These are phyloP conservation scores for Coemansia sp. DNA, from an alignment of 192 early-diverging fungal species.

Conservation along the genomic window DNA sequence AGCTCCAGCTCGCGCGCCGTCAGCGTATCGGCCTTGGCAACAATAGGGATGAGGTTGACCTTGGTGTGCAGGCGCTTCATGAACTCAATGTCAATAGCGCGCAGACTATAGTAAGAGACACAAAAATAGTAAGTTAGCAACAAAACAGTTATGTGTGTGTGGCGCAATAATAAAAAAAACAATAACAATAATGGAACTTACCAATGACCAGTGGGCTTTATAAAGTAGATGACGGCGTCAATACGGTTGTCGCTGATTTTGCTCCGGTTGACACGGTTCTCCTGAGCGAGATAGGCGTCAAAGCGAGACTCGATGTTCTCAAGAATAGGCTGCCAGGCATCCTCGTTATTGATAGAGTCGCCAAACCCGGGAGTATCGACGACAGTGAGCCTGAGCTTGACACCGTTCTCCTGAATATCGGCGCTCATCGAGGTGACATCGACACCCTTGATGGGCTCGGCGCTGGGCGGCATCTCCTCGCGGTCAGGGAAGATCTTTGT, in stretches of 20 bases:
- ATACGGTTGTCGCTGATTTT: conserved; percentile 93
- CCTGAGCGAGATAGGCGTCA: conserved; percentile 90
- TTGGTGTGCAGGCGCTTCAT: conserved; percentile 90
- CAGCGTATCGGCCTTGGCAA: conserved; percentile 91
- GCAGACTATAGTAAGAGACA: conserved; percentile 56
- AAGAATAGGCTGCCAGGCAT: conserved; percentile 96
- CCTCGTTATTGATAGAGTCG: conserved; percentile 98
- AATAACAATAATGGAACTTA: conserved; percentile 35
- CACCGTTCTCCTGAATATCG: conserved; percentile 97
- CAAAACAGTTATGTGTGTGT: conserved; percentile 6
- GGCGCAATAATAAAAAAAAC: conserved; percentile 4
- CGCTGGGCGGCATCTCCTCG: conserved; percentile 66
- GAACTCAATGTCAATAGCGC: conserved; percentile 93
- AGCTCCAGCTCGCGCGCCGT: conserved; percentile 76
- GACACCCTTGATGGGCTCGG: conserved; percentile 72
- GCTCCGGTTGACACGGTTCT: conserved; percentile 85
- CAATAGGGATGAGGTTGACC: conserved; percentile 88
- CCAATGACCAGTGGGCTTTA: conserved; percentile 94
- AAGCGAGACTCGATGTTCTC: conserved; percentile 96
- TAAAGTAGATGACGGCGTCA: conserved; percentile 96
- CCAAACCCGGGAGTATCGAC: conserved; percentile 99
- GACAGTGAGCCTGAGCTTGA: conserved; percentile 90
- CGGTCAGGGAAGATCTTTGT: conserved; percentile 85
- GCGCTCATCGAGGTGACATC: conserved; percentile 79
- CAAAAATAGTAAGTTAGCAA: conserved; percentile 7